A percentile compares a stretch with the other conserved stretches of the same genome.
Evolutionary conservation across 768 basidiomycete species (phyloP).

Genomic region (Hericium rajendrae): DNA sequence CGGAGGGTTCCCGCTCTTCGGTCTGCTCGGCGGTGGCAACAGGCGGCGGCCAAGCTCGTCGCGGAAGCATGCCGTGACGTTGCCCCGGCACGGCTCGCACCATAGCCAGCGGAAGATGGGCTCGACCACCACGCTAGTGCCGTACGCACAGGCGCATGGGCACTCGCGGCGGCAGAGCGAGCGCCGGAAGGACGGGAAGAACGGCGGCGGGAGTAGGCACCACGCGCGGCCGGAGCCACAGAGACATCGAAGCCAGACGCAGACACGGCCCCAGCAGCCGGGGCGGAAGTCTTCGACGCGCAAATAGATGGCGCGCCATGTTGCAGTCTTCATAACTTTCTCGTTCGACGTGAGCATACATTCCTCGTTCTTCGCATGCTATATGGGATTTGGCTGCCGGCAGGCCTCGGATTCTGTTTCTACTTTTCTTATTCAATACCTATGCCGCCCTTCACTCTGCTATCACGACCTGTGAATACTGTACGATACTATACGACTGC

Average conservation of each 20-base stretch:
- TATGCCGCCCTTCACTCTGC: too few relatives aligned
- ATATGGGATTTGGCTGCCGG: too few relatives aligned
- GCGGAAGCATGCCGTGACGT: neutral
- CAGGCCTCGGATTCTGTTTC: too few relatives aligned
- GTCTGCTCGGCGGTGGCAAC: neutral
- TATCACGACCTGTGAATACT: too few relatives aligned
- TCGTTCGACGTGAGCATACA: too few relatives aligned
- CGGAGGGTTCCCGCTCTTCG: constrained; percentile 5
- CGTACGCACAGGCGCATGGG: neutral
- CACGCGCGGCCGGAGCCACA: neutral
- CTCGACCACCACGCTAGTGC: neutral
- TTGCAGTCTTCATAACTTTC: too few relatives aligned
- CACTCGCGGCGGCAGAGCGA: neutral
- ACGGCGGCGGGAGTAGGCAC: neutral
- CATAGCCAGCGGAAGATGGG: neutral
- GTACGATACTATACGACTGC: too few relatives aligned
- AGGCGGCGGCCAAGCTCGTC: neutral
- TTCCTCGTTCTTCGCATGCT: too few relatives aligned
- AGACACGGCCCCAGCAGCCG: neutral
- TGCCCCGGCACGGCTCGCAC: neutral
- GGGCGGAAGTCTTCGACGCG: neutral
- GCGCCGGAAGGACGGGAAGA: neutral
- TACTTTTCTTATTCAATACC: too few relatives aligned
- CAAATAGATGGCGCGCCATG: neutral
- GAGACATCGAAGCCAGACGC: neutral